Conservation (phyloP, 1,284 basidiomycete species). For the Cryptococcus jaspeensis region DNA sequence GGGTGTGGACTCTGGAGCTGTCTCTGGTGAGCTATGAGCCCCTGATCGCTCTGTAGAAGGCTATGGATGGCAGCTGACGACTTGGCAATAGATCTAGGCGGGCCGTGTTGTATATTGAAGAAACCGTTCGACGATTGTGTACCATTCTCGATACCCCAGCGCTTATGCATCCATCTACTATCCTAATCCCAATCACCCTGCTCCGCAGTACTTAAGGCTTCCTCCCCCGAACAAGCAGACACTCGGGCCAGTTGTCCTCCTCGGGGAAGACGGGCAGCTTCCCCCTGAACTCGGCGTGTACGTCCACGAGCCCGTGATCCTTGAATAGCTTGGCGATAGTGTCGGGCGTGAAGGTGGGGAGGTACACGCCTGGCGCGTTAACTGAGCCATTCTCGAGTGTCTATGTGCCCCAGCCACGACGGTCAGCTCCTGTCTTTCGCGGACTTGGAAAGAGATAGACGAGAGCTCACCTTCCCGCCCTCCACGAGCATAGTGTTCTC, state of each 20-base stretch:
- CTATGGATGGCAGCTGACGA: no score
- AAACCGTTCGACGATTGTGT: no score
- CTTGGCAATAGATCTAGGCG: no score
- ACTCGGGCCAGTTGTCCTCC: slow-evolving; percentile 11
- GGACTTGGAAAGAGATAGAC: background rate
- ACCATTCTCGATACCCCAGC: no score
- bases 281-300: slow-evolving; percentile 24
- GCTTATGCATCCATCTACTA: no score
- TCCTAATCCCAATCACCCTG: background rate
- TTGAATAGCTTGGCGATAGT: slow-evolving; percentile 20
- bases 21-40: slow-evolving; percentile 84
- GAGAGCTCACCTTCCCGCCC: background rate
- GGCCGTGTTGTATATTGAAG: no score
- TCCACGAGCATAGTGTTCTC: background rate
- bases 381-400: slow-evolving; percentile 15
- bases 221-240: slow-evolving; percentile 24
- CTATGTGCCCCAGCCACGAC: slow-evolving; percentile 8
- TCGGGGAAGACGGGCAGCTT: slow-evolving; percentile 26
- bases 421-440: background rate
- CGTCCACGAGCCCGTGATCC: slow-evolving; percentile 27
- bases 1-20: slow-evolving; percentile 98
- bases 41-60: no score
- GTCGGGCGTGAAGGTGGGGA: slow-evolving; percentile 19
- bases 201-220: slow-evolving; percentile 4
- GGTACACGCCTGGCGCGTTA: slow-evolving; percentile 30